Evolutionary conservation across 2,329 filamentous ascomycete species (phyloP).

Genomic region (Neopestalotiopsis clavispora): DNA sequence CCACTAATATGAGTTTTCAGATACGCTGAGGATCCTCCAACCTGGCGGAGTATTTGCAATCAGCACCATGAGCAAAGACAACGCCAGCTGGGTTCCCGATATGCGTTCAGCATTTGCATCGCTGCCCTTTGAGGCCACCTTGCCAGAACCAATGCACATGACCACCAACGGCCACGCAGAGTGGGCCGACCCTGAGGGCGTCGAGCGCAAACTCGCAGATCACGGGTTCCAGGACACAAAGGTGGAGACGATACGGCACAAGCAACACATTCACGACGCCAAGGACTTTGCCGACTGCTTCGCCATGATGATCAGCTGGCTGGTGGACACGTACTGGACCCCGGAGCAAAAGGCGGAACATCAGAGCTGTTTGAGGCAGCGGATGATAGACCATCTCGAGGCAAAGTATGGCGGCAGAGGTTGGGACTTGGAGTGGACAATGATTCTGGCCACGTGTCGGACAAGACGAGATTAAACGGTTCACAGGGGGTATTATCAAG

Average conservation of each 20-base stretch:
- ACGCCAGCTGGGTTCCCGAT: slow-evolving; percentile 42
- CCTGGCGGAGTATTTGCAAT: slow-evolving; percentile 45
- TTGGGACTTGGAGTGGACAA: slow-evolving; percentile 41
- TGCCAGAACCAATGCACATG: slow-evolving; percentile 40
- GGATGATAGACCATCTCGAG: slow-evolving; percentile 38
- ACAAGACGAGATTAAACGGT: slow-evolving; percentile 9
- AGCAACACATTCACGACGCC: slow-evolving; percentile 36
- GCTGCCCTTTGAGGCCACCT: slow-evolving; percentile 45
- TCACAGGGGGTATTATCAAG: no score
- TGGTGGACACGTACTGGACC: slow-evolving; percentile 44
- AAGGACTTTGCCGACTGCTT: slow-evolving; percentile 41
- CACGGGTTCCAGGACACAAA: slow-evolving; percentile 45
- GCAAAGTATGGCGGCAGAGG: slow-evolving; percentile 42
- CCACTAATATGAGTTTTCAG: slow-evolving; percentile 26
- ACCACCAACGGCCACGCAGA: slow-evolving; percentile 44
- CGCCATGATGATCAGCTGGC: slow-evolving; percentile 44
- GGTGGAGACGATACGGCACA: slow-evolving; percentile 36
- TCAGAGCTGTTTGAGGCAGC: slow-evolving; percentile 35
- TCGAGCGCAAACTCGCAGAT: slow-evolving; percentile 39
- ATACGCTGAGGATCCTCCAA: slow-evolving; percentile 44
- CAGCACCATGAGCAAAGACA: slow-evolving; percentile 38
- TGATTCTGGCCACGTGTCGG: slow-evolving; percentile 32
- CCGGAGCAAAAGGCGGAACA: slow-evolving; percentile 46
- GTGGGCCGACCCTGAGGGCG: slow-evolving; percentile 46
- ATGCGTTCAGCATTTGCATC: slow-evolving; percentile 43